phyloP scores from a whole-genome alignment of 768 basidiomycete species.

The Cystobasidium onofrii region DNA sequence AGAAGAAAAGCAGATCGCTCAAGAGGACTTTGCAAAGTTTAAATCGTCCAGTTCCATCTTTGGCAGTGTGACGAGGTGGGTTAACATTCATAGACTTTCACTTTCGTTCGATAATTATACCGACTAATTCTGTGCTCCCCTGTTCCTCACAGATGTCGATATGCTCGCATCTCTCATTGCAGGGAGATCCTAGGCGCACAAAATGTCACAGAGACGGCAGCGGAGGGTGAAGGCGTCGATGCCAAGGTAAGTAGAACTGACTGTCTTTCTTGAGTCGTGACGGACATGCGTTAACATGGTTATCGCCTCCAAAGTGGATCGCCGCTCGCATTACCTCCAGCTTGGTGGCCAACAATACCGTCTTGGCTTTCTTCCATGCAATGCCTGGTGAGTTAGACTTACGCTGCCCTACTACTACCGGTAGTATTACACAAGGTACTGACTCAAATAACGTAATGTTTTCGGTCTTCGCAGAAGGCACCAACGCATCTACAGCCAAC shows the following conservation, averaged over 20 bases:
- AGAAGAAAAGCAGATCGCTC: constrained; percentile 33
- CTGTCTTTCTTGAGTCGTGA: neutral
- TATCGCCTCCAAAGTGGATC: constrained; percentile 25
- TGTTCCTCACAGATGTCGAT: constrained; percentile 35
- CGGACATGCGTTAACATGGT: constrained; percentile 2
- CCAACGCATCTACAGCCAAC: neutral
- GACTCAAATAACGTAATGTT: too few relatives aligned
- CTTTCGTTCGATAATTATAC: neutral
- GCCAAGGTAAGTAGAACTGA: constrained; percentile 17
- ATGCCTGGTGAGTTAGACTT: constrained; percentile 24
- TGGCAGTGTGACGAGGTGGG: constrained; percentile 41
- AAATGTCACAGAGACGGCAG: constrained; percentile 3
- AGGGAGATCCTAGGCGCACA: constrained; percentile 33
- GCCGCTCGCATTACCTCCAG: neutral
- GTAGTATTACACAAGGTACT: too few relatives aligned
- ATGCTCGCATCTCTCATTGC: constrained; percentile 33
- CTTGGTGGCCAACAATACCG: constrained; percentile 33
- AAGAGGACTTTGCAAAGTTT: constrained; percentile 32
- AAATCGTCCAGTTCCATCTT: constrained; percentile 36
- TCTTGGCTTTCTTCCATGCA: constrained; percentile 41
- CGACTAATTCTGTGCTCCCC: too few relatives aligned
- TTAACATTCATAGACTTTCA: neutral
- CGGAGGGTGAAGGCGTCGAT: constrained; percentile 23
- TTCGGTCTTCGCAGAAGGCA: neutral
- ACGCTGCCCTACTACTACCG: neutral